Evolutionary conservation across 805 yeast genomes (phyloP), one percentile per base, ranked within the genome.

Genomic region (Komagataella phaffii): DNA sequence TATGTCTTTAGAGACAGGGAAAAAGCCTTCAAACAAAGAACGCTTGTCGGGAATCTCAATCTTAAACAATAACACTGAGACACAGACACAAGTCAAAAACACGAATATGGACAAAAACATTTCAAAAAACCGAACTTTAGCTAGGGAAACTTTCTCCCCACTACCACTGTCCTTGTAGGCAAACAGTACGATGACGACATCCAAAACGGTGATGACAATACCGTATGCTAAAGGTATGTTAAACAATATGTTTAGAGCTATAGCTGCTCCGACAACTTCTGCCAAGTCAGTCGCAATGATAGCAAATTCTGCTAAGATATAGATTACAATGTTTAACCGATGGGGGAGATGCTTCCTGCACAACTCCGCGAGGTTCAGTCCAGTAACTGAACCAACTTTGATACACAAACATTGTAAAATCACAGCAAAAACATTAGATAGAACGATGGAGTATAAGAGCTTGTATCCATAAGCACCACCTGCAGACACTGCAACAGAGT

Each of bases 181-280:
- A 63, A 88, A 69, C 49, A 89, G 68, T 7, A 89, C 85, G 3
- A 85, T 72, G 55, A 89, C 66, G 6, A 89, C 96, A 62, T 89
- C 97, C 2, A 86, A 62, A 1, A 89, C 83, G 0, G 97, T 89
- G 44, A 89, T 63, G 6, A 85, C 55, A 2, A 89, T 95, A 51
- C 97, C 97, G 45, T 74, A 65, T 1, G 81, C 62, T 52, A 89
- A 70, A 0, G 96, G 96, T 8, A 89, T 78, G 1, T 76, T 73
- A 59, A 89, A 82, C 24, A 89, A 64, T 53, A 89, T 87, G 57
- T 87, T 81, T 50, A 89, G 71, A 0, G 96, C 80, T 49, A 89
- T 86, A 8, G 96, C 96, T 3, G 96, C 85, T 2, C 97, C 97
- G 6, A 89, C 91, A 8, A 89, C 96, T 64, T 89, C 97, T 0